A percentile compares a stretch with the other conserved stretches of the same genome.
Conservation (phyloP, 2,329 filamentous ascomycete genomes). For the Fusarium zealandicum region DNA sequence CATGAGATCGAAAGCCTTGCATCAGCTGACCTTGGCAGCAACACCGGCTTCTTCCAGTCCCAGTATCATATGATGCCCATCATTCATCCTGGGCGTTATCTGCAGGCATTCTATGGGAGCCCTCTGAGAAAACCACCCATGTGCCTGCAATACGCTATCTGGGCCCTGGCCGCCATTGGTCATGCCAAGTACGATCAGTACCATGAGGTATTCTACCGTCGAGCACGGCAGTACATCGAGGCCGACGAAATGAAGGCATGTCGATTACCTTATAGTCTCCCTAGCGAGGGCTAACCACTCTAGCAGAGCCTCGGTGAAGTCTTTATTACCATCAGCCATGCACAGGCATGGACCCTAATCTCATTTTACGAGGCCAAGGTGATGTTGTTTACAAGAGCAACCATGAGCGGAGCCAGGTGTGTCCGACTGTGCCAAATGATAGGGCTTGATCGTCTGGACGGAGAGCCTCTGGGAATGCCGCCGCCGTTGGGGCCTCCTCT, state of each 20-base stretch:
- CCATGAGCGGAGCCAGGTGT: slow-evolving; percentile 78
- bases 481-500: slow-evolving; percentile 75
- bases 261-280: background rate
- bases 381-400: slow-evolving; percentile 85
- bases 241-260: slow-evolving; percentile 79
- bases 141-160: slow-evolving; percentile 85
- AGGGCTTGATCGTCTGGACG: slow-evolving; percentile 81
- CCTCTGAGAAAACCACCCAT: slow-evolving; percentile 81
- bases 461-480: slow-evolving; percentile 69
- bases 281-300: background rate
- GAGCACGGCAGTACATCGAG: slow-evolving; percentile 83
- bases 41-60: slow-evolving; percentile 77
- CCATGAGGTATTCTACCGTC: slow-evolving; percentile 80
- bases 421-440: slow-evolving; percentile 81
- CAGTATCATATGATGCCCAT: slow-evolving; percentile 77
- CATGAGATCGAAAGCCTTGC: background rate
- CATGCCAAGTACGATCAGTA: slow-evolving; percentile 75
- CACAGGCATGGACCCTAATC: slow-evolving; percentile 80
- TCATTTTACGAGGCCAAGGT: slow-evolving; percentile 82
- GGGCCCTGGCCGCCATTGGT: slow-evolving; percentile 77
- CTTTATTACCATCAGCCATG: slow-evolving; percentile 80
- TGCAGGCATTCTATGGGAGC: slow-evolving; percentile 74
- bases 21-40: slow-evolving; percentile 53
- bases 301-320: slow-evolving; percentile 74
- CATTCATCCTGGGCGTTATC: slow-evolving; percentile 78